phyloP scores from a whole-genome alignment of 2,329 filamentous ascomycete species.

The Botrytis elliptica region DNA sequence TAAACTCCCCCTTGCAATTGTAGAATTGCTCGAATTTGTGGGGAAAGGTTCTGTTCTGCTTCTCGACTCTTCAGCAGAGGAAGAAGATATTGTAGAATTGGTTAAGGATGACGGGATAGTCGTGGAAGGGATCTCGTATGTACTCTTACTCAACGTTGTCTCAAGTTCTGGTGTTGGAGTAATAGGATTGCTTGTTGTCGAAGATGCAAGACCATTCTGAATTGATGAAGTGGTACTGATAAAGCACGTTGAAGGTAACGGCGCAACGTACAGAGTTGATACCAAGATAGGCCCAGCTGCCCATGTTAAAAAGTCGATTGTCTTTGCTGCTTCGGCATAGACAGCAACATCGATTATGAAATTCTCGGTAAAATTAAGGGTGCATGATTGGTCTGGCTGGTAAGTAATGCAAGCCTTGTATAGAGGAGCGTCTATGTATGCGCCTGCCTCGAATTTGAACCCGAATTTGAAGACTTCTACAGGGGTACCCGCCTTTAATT shows the following conservation, averaged over 20 bases:
- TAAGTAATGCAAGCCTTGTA: slow-evolving; percentile 24
- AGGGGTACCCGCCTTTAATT: slow-evolving; percentile 19
- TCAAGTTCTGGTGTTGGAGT: not conserved
- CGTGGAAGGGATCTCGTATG: not conserved
- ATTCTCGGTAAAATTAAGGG: slow-evolving; percentile 21
- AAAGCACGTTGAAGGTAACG: not conserved
- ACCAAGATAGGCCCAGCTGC: not conserved
- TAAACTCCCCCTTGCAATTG: not conserved
- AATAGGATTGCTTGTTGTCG: not conserved
- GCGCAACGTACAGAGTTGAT: not conserved
- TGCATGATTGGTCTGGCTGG: slow-evolving; percentile 18
- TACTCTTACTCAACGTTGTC: not conserved
- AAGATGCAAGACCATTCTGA: not conserved
- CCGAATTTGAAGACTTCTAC: slow-evolving; percentile 16
- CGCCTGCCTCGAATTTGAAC: slow-evolving; percentile 25
- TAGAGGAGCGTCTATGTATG: slow-evolving; percentile 25
- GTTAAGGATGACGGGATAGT: not conserved
- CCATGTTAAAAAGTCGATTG: not conserved
- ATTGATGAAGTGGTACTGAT: not conserved
- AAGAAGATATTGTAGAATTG: not conserved
- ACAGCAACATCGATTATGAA: slow-evolving; percentile 18
- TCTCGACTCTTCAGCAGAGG: not conserved
- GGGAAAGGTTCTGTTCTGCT: not conserved
- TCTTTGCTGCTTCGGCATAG: not conserved
- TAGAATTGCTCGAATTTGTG: not conserved